A percentile compares a stretch with the other conserved stretches of the same genome.
These are phyloP conservation scores for Escallonia herrerae DNA, from an alignment of 129 eudicot genomes.

Conservation along the genomic window DNA sequence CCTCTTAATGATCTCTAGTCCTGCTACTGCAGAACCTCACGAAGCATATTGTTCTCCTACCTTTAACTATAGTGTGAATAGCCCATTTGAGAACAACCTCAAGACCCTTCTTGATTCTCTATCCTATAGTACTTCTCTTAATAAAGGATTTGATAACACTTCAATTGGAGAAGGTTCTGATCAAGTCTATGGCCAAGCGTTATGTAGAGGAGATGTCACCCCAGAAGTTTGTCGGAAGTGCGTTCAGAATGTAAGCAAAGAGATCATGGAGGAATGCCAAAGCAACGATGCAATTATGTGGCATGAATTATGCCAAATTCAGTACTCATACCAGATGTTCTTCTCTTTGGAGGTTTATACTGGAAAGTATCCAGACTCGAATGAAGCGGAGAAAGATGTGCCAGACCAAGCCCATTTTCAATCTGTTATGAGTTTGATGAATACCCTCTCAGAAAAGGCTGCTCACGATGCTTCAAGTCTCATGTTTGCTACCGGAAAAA, in stretches of 20 bases:
- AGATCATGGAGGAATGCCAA: conserved; percentile 4
- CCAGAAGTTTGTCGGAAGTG: conserved; percentile 23
- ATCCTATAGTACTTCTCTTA: conserved; percentile 2
- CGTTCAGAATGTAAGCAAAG: conserved; percentile 8
- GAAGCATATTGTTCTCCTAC: not conserved
- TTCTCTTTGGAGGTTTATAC: not conserved
- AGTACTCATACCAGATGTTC: conserved; percentile 8
- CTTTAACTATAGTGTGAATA: conserved; percentile 12
- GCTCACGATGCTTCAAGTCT: conserved; percentile 1
- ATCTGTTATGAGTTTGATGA: not conserved
- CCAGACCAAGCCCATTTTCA: not conserved
- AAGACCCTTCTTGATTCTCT: not conserved
- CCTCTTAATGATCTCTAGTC: not conserved
- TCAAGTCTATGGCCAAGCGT: conserved; percentile 30
- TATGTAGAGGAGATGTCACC: conserved; percentile 49
- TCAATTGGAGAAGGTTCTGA: conserved; percentile 10
- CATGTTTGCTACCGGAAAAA: conserved; percentile 9
- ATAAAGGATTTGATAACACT: conserved; percentile 21
- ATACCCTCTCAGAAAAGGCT: not conserved
- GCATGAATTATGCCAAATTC: conserved; percentile 15
- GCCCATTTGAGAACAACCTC: conserved; percentile 13
- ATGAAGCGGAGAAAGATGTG: not conserved
- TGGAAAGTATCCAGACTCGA: conserved; percentile 9
- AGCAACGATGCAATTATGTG: conserved; percentile 3
- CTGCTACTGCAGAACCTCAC: not conserved